Evolutionary conservation across 2,329 filamentous ascomycete species (phyloP).

Genomic region (Epichloe aotearoae): DNA sequence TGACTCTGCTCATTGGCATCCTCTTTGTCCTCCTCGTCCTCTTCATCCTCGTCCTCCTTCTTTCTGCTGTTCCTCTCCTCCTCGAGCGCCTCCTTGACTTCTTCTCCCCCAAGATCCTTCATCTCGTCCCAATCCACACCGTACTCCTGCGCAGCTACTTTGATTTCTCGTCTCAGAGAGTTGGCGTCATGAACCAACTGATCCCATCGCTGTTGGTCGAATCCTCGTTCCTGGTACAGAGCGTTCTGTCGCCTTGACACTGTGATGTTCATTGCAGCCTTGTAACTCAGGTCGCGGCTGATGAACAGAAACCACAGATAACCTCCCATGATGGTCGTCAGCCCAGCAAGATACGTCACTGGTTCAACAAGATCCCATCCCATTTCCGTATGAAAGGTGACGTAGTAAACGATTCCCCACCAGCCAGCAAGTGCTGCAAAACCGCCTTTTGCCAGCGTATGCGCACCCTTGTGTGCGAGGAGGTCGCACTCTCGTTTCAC

Average conservation of each 20-base stretch:
- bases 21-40: conserved; percentile 23
- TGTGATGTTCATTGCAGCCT: conserved; percentile 75
- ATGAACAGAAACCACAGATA: conserved; percentile 93
- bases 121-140: conserved; percentile 82
- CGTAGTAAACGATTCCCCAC: conserved; percentile 72
- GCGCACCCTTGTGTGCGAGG: conserved; percentile 63
- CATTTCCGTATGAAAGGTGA: conserved; percentile 57
- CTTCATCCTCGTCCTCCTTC: conserved; percentile 23
- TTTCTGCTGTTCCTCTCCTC: conserved; percentile 32
- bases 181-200: conserved; percentile 69
- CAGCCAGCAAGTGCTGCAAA: conserved; percentile 61
- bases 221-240: conserved; percentile 62
- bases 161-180: conserved; percentile 62
- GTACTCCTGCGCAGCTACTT: conserved; percentile 69
- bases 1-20: conserved; percentile 8
- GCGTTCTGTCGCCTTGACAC: conserved; percentile 64
- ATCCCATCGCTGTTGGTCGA: conserved; percentile 69
- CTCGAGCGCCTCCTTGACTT: conserved; percentile 44
- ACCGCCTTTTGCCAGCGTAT: conserved; percentile 64
- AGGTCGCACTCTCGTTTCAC: conserved; percentile 73
- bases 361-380: conserved; percentile 91
- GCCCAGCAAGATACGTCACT: conserved; percentile 77
- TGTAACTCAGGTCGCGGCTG: conserved; percentile 79
- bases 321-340: conserved; percentile 74
- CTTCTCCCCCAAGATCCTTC: conserved; percentile 56